These are phyloP conservation scores for Choanephora cucurbitarum DNA, from an alignment of 371 early-diverging fungal genomes.

Conservation along the genomic window DNA sequence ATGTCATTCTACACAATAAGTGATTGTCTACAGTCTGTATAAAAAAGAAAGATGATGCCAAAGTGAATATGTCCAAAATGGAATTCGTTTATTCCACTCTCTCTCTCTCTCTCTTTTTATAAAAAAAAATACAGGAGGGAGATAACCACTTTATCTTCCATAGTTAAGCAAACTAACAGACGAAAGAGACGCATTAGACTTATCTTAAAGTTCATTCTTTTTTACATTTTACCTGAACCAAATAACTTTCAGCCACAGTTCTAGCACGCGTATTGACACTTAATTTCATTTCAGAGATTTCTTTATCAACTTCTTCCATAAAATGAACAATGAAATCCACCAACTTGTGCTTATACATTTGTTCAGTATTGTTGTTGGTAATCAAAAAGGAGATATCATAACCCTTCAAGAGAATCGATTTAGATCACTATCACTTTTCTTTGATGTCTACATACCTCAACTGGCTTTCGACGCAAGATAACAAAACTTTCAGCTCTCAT, in stretches of 20 bases:
- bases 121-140: no score
- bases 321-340: slow-evolving; percentile 98
- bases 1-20: no score
- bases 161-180: slow-evolving; percentile 19
- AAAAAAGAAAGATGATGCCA: no score
- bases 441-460: slow-evolving; percentile 59
- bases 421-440: no score
- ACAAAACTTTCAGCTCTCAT: slow-evolving; percentile 96
- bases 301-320: slow-evolving; percentile 99
- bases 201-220: no score
- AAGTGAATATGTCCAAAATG: no score
- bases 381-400: slow-evolving; percentile 95
- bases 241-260: slow-evolving; percentile 87
- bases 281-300: slow-evolving; percentile 97
- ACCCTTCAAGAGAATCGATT: slow-evolving; percentile 67
- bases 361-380: slow-evolving; percentile 95
- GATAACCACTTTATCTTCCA: no score
- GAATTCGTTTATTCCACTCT: no score
- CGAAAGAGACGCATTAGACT: no score
- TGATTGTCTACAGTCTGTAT: no score
- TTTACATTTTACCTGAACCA: slow-evolving; percentile 59
- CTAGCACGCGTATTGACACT: slow-evolving; percentile 94
- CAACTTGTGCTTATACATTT: slow-evolving; percentile 97
- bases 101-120: no score
- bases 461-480: slow-evolving; percentile 90